These are phyloP conservation scores for Solidago caesia DNA, from an alignment of 129 eudicot species.

Conservation along the genomic window DNA sequence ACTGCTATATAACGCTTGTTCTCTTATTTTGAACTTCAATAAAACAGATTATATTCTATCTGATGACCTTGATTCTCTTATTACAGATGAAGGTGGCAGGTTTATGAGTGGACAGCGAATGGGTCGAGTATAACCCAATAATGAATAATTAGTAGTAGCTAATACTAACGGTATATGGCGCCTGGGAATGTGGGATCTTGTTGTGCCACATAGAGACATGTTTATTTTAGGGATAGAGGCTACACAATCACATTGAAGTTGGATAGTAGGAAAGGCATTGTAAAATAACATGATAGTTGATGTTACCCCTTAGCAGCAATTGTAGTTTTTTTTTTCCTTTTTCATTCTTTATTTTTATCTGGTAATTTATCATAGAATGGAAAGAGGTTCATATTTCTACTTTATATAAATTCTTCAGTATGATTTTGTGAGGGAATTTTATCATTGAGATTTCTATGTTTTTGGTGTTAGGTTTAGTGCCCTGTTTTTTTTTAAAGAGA, in stretches of 20 bases:
- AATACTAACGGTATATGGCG: constrained; percentile 21
- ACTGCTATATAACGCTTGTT: neutral
- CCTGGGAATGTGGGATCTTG: neutral
- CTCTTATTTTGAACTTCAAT: neutral
- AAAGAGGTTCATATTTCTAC: constrained; percentile 4
- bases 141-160: constrained; percentile 10
- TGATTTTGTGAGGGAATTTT: neutral
- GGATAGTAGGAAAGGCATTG: constrained; percentile 17
- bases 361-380: constrained; percentile 10
- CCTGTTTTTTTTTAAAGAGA: no score
- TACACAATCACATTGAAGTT: constrained; percentile 6
- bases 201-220: constrained; percentile 8
- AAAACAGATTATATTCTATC: neutral
- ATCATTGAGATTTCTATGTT: neutral
- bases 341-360: no score
- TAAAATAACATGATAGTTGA: constrained; percentile 21
- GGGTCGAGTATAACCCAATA: constrained; percentile 32
- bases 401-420: constrained; percentile 19
- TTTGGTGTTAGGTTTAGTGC: no score
- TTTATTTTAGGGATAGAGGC: constrained; percentile 24
- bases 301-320: constrained; percentile 7
- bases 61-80: constrained; percentile 1
- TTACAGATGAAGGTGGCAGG: constrained; percentile 41
- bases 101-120: constrained; percentile 39
- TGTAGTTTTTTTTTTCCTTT: neutral